phyloP scores from a whole-genome alignment of 2,329 filamentous ascomycete genomes.

The Trichoderma arundinaceum region DNA sequence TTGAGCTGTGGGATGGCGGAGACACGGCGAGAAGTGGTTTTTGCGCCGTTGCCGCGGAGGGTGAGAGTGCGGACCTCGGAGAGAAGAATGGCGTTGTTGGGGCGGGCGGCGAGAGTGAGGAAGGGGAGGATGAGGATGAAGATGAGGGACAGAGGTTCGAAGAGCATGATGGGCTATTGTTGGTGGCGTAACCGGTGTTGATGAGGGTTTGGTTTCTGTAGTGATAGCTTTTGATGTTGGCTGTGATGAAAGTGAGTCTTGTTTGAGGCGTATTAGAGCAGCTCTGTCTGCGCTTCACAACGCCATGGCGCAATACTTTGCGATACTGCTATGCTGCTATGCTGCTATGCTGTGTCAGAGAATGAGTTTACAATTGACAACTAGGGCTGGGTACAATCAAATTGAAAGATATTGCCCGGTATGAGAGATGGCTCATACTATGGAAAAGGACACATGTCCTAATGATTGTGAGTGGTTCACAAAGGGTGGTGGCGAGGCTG shows the following conservation, averaged over 20 bases:
- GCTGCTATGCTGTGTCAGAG: not conserved
- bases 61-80: constrained; percentile 77
- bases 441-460: constrained; percentile 39
- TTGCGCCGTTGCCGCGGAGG: constrained; percentile 65
- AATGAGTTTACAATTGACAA: too few relatives aligned
- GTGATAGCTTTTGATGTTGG: too few relatives aligned
- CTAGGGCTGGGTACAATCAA: too few relatives aligned
- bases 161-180: constrained; percentile 40
- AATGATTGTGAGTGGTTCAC: constrained; percentile 22
- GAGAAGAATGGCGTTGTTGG: constrained; percentile 60
- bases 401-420: too few relatives aligned
- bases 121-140: constrained; percentile 39
- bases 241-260: not conserved
- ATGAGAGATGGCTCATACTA: not conserved
- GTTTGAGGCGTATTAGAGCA: not conserved
- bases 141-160: constrained; percentile 35
- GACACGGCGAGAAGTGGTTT: constrained; percentile 78
- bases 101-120: constrained; percentile 40
- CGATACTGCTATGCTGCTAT: not conserved
- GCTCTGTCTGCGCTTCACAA: not conserved
- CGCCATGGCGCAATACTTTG: not conserved
- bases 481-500: constrained; percentile 19
- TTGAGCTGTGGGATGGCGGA: constrained; percentile 76
- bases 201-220: too few relatives aligned
- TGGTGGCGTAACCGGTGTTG: too few relatives aligned